Conservation (phyloP, 371 early-diverging fungal genomes). For the Rhizopus delemar region DNA sequence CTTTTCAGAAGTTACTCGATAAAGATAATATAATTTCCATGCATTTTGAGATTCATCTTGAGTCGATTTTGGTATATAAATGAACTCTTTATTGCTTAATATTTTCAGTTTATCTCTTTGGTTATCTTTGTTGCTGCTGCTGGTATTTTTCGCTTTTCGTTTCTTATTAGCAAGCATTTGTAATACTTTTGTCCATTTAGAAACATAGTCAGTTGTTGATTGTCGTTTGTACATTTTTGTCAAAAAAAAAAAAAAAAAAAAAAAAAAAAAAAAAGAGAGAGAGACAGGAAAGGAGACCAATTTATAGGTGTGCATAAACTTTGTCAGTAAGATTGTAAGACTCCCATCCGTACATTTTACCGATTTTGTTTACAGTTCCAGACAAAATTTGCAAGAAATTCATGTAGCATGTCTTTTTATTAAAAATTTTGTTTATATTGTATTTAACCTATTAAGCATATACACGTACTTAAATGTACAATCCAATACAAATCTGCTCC, state of each 20-base stretch:
- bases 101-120: background rate
- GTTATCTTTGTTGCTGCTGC: no score
- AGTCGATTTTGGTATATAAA: background rate
- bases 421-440: background rate
- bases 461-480: no score
- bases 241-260: background rate
- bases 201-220: background rate
- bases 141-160: background rate
- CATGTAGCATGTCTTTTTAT: background rate
- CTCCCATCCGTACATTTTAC: background rate
- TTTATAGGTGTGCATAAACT: background rate
- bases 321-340: background rate
- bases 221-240: background rate
- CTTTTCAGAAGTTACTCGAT: conserved; percentile 2
- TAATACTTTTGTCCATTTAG: background rate
- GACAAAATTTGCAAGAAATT: background rate
- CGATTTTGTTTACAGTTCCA: background rate
- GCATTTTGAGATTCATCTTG: background rate
- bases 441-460: no score
- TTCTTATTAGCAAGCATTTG: background rate
- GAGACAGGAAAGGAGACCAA: background rate
- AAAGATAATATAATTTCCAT: conserved; percentile 2
- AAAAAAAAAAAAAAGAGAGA: background rate
- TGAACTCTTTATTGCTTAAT: background rate
- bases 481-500: no score